Conservation (phyloP, 2,329 filamentous ascomycete genomes). For the Fusarium buharicum region DNA sequence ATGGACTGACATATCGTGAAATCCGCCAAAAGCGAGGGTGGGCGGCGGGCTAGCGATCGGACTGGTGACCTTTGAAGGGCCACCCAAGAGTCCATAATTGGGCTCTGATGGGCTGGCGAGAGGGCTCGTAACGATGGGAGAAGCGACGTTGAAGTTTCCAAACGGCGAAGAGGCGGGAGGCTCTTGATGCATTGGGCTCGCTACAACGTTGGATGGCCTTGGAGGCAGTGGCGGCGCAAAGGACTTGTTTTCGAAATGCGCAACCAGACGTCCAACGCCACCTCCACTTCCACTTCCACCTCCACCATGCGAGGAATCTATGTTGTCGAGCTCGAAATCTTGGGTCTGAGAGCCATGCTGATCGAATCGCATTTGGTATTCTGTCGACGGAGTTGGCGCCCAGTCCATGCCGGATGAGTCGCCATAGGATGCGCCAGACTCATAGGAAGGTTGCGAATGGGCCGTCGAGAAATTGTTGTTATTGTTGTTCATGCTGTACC, state of each 20-base stretch:
- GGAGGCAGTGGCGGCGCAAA: conserved; percentile 52
- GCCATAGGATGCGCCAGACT: conserved; percentile 43
- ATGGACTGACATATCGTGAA: conserved; percentile 47
- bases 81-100: conserved; percentile 48
- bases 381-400: conserved; percentile 46
- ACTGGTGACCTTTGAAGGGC: conserved; percentile 48
- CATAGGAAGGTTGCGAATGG: conserved; percentile 42
- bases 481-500: conserved; percentile 43
- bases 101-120: conserved; percentile 48
- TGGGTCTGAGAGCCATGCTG: conserved; percentile 37
- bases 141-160: conserved; percentile 45
- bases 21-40: conserved; percentile 48
- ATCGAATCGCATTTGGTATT: conserved; percentile 46
- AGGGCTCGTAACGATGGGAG: conserved; percentile 49
- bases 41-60: conserved; percentile 48
- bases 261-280: conserved; percentile 53
- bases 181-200: conserved; percentile 43
- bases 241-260: conserved; percentile 55
- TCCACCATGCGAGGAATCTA: conserved; percentile 41
- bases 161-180: conserved; percentile 48
- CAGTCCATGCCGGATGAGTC: conserved; percentile 53
- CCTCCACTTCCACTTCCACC: conserved; percentile 45
- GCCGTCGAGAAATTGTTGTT: conserved; percentile 37
- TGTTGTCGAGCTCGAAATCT: conserved; percentile 46
- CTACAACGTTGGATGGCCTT: conserved; percentile 46